Evolutionary conservation across 1,284 basidiomycete species (phyloP).

Genomic region (Inonotus hispidus): DNA sequence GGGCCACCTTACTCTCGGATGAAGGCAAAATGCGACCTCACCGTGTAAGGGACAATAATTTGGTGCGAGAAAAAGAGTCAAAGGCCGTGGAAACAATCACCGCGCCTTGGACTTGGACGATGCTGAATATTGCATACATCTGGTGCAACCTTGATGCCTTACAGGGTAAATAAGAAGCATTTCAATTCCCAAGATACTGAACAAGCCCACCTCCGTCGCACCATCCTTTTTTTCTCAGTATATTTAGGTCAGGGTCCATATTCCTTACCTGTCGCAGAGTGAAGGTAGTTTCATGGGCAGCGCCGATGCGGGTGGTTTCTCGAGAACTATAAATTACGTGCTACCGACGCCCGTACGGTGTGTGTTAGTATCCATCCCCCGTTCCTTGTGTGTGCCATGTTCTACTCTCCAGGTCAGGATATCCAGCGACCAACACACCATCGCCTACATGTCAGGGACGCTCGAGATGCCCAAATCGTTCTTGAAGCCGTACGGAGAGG

Average conservation of each 20-base stretch:
- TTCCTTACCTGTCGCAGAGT: conserved; percentile 11
- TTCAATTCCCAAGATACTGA: conserved; percentile 6
- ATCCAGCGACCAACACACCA: conserved; percentile 57
- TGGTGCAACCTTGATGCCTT: not conserved
- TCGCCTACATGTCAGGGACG: conserved; percentile 56
- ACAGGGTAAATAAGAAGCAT: conserved; percentile 13
- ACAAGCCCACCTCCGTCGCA: conserved; percentile 8
- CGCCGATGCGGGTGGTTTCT: conserved; percentile 14
- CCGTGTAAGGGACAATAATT: conserved; percentile 15
- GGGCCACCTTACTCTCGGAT: conserved; percentile 14
- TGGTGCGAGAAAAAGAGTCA: conserved; percentile 14
- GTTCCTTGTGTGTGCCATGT: conserved; percentile 27
- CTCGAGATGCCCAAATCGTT: conserved; percentile 54
- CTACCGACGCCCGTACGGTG: not conserved
- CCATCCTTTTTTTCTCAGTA: not conserved
- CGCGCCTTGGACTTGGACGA: conserved; percentile 6
- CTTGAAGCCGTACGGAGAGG: conserved; percentile 56
- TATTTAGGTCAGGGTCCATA: conserved; percentile 17
- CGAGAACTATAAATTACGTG: conserved; percentile 13
- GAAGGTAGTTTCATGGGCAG: conserved; percentile 14
- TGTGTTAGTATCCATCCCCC: conserved; percentile 1
- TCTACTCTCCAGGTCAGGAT: conserved; percentile 34
- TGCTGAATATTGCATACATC: conserved; percentile 1
- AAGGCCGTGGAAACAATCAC: conserved; percentile 12
- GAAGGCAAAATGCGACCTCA: conserved; percentile 11